Percentiles rank a stretch among this genome's conserved stretches.
phyloP scores from a whole-genome alignment of 257 asterid species.

The Solanum chiquidenum region DNA sequence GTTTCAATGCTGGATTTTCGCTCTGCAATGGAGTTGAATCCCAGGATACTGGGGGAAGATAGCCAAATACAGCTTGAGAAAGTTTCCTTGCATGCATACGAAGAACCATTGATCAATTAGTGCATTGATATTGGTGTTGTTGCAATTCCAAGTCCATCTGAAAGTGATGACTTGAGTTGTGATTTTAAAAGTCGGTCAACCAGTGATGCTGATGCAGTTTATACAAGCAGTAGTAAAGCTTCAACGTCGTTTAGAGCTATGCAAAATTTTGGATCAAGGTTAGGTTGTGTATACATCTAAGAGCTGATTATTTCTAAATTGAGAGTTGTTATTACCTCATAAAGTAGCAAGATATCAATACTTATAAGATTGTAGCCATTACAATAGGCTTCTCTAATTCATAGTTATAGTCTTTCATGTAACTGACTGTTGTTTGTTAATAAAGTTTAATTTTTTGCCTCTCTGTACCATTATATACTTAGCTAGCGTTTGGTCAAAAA shows the following conservation, averaged over 20 bases:
- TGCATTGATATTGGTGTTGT: not conserved
- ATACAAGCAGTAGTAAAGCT: constrained; percentile 13
- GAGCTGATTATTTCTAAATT: constrained; percentile 11
- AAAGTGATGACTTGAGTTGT: constrained; percentile 12
- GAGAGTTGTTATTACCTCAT: constrained; percentile 15
- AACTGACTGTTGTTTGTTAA: constrained; percentile 11
- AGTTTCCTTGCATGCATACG: constrained; percentile 22
- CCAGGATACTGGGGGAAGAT: constrained; percentile 46
- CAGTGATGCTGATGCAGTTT: constrained; percentile 19
- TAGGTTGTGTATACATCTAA: constrained; percentile 48
- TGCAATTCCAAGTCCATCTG: constrained; percentile 10
- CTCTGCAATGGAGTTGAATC: constrained; percentile 45
- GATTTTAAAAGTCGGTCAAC: constrained; percentile 19
- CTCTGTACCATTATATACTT: not conserved
- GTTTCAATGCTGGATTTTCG: constrained; percentile 45
- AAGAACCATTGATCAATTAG: constrained; percentile 18
- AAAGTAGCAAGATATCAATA: constrained; percentile 37
- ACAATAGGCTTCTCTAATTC: constrained; percentile 19
- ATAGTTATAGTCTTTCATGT: constrained; percentile 16
- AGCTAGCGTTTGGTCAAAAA: not conserved
- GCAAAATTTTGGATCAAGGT: constrained; percentile 23
- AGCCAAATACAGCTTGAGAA: constrained; percentile 55
- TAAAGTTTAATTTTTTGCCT: constrained; percentile 16
- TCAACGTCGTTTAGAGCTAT: constrained; percentile 8
- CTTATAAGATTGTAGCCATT: constrained; percentile 38